Evolutionary conservation across 805 yeast genomes (phyloP).

Genomic region (Yarrowia yakushimensis): DNA sequence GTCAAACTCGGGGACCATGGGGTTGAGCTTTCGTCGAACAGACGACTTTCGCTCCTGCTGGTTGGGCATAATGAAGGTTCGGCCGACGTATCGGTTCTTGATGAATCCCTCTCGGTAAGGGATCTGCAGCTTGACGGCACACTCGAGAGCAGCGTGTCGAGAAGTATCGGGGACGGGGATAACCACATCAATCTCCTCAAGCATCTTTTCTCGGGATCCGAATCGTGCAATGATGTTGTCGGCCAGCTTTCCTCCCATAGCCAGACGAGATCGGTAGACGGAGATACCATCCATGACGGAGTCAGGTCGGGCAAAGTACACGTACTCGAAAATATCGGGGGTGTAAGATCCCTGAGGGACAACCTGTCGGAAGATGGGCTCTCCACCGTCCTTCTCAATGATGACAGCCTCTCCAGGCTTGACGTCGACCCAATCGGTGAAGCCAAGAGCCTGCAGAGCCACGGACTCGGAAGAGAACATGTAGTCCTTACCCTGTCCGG

Average conservation of each 20-base stretch:
- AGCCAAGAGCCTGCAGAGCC: conserved; percentile 89
- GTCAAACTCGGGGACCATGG: conserved; percentile 89
- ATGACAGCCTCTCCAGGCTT: conserved; percentile 96
- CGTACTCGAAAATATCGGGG: conserved; percentile 96
- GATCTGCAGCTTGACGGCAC: conserved; percentile 73
- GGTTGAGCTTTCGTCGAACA: conserved; percentile 91
- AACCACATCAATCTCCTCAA: conserved; percentile 78
- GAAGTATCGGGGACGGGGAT: conserved; percentile 98
- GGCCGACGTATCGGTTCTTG: conserved; percentile 93
- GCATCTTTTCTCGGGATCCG: conserved; percentile 45
- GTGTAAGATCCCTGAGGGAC: conserved; percentile 74
- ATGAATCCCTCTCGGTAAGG: conserved; percentile 97
- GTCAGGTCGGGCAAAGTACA: conserved; percentile 97
- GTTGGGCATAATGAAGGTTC: conserved; percentile 98
- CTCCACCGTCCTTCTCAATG: conserved; percentile 68
- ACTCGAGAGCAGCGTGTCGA: conserved; percentile 90
- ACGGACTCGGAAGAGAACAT: conserved; percentile 96
- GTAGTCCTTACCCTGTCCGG: conserved; percentile 69
- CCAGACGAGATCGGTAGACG: conserved; percentile 86
- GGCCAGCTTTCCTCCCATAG: conserved; percentile 91
- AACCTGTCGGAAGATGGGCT: conserved; percentile 83
- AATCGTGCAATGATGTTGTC: conserved; percentile 52
- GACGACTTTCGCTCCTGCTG: conserved; percentile 91
- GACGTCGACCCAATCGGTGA: conserved; percentile 71
- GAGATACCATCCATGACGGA: conserved; percentile 95